Evolutionary conservation across 2,329 filamentous ascomycete species (phyloP).

Genomic region (Rutstroemia sp.): DNA sequence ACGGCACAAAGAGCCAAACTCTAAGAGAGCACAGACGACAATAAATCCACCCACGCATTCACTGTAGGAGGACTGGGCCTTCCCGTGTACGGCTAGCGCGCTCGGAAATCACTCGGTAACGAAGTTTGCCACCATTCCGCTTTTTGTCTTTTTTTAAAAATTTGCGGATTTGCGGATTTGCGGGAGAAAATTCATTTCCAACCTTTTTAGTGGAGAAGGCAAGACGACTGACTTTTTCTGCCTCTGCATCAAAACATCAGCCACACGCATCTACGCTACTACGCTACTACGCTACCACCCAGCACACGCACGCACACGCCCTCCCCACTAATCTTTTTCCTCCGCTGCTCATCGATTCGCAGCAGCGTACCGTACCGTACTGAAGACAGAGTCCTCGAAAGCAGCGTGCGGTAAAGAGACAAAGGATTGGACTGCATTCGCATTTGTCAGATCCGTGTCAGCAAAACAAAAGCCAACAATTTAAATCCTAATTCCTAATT

Average conservation of each 20-base stretch:
- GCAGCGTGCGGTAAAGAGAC: too few relatives aligned
- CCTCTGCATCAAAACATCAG: too few relatives aligned
- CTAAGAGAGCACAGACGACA: neutral
- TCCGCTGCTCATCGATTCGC: neutral
- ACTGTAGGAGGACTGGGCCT: neutral
- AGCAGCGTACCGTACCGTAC: too few relatives aligned
- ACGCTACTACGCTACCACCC: too few relatives aligned
- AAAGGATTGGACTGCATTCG: too few relatives aligned
- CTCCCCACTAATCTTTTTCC: neutral
- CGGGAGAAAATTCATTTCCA: neutral
- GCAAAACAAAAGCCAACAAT: too few relatives aligned
- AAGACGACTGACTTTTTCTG: too few relatives aligned
- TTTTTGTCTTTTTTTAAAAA: neutral
- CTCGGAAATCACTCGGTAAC: neutral
- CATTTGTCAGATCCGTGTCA: too few relatives aligned
- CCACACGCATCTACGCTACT: too few relatives aligned
- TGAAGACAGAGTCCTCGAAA: too few relatives aligned
- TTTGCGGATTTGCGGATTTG: neutral
- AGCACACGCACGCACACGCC: too few relatives aligned
- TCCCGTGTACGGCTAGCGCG: neutral
- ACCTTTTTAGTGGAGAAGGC: neutral
- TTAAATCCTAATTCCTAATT: too few relatives aligned
- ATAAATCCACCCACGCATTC: neutral
- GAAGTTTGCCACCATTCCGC: slow-evolving; percentile 3
- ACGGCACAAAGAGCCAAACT: neutral